phyloP scores from a whole-genome alignment of 176 grass and related monocot species.

The Miscanthus lutarioriparius region DNA sequence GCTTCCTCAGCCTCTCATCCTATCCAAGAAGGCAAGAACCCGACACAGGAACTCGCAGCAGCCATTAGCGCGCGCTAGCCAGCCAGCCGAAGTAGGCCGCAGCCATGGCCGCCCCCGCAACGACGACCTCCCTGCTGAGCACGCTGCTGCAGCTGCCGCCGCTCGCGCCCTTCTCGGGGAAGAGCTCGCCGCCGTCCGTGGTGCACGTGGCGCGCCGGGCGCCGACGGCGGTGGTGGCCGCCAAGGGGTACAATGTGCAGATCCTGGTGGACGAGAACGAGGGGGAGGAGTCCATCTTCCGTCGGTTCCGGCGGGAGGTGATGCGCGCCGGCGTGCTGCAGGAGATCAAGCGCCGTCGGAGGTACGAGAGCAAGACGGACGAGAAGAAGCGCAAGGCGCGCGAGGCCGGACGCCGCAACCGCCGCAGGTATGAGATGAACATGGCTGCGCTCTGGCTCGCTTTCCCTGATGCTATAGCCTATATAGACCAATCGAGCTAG shows the following conservation, averaged over 20 bases:
- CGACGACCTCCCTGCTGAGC: constrained; percentile 38
- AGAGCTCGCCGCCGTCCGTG: constrained; percentile 40
- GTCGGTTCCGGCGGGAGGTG: constrained; percentile 85
- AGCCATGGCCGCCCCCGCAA: constrained; percentile 33
- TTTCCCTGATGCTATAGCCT: neutral
- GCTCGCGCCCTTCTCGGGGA: constrained; percentile 40
- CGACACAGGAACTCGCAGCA: neutral
- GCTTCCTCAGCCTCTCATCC: constrained; percentile 49
- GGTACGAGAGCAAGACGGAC: constrained; percentile 81
- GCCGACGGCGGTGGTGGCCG: constrained; percentile 33
- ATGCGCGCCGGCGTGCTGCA: constrained; percentile 68
- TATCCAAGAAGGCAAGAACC: constrained; percentile 26
- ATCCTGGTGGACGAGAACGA: constrained; percentile 86
- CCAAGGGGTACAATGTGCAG: constrained; percentile 80
- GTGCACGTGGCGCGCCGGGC: constrained; percentile 41
- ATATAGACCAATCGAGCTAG: neutral
- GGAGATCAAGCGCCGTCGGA: constrained; percentile 83
- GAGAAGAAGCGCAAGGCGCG: constrained; percentile 66
- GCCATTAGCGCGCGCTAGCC: neutral
- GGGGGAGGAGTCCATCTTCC: constrained; percentile 64
- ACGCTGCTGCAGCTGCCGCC: constrained; percentile 38
- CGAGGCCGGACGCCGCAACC: constrained; percentile 69
- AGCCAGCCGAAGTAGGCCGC: constrained; percentile 13
- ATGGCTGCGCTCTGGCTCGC: neutral
- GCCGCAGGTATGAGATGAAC: constrained; percentile 41